Conservation (phyloP, 169 alveolate species). For the Babesia bigemina region DNA sequence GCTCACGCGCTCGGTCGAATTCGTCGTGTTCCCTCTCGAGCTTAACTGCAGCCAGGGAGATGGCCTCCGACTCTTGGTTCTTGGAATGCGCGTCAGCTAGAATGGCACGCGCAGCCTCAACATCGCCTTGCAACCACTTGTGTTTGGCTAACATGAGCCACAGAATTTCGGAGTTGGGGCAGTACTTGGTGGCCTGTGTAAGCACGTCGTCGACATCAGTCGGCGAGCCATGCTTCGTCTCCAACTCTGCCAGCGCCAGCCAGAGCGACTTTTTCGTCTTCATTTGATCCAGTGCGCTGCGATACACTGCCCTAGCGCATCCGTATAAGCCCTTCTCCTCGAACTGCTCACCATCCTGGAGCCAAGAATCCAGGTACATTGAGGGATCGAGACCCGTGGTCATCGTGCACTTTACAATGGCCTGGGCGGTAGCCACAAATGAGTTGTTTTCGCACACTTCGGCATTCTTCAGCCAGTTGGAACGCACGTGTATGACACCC, state of each 20-base stretch:
- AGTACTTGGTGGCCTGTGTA: conserved; percentile 82
- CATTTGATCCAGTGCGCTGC: conserved; percentile 82
- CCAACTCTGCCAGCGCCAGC: conserved; percentile 95
- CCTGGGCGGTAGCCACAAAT: conserved; percentile 84
- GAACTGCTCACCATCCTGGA: conserved; percentile 83
- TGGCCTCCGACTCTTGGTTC: conserved; percentile 86
- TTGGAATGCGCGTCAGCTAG: conserved; percentile 87
- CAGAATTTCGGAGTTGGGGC: conserved; percentile 90
- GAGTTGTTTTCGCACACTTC: conserved; percentile 86
- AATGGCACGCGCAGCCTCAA: conserved; percentile 85
- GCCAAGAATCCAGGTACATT: conserved; percentile 73
- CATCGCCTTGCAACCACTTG: conserved; percentile 88
- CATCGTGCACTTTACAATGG: conserved; percentile 85
- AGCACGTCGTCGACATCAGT: conserved; percentile 83
- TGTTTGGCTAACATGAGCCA: conserved; percentile 93
- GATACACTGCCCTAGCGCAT: conserved; percentile 87
- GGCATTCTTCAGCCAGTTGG: conserved; percentile 92
- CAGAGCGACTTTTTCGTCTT: conserved; percentile 87
- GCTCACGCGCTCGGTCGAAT: conserved; percentile 89
- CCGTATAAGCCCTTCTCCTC: conserved; percentile 78
- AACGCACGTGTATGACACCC: conserved; percentile 83
- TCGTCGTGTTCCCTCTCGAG: conserved; percentile 90
- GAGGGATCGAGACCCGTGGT: conserved; percentile 77
- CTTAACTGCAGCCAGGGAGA: conserved; percentile 88
- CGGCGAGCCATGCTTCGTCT: conserved; percentile 88